Evolutionary conservation across 805 yeast species (phyloP), one percentile per base, ranked within the genome.

Genomic region (Komagataella kurtzmanii): DNA sequence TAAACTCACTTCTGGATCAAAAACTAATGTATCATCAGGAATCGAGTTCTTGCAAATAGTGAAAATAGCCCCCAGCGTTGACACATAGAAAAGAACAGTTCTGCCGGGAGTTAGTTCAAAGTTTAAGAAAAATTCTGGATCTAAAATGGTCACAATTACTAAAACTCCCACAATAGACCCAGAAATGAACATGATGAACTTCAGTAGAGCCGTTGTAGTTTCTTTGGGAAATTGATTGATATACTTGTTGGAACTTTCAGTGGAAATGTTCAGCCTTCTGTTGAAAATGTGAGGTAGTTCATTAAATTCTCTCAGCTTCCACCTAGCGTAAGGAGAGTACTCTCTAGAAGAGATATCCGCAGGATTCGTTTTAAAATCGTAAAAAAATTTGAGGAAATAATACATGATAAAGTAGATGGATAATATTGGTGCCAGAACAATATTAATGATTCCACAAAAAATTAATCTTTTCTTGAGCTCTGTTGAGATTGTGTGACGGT

Each of bases 271-370:
- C 45, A 93, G 67, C 49, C 99, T 72, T 58, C 83, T 81, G 52
- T 81, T 80, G 66, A 93, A 93, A 24, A 91, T 74, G 65, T 93
- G 99, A 47, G 88, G 88, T 7, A 93, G 72, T 62, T 93, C 99
- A 65, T 93, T 93, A 62, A 85, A 88, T 60, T 93, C 99, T 52
- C 99, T 72, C 60, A 93, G 76, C 62, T 84, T 88, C 98, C 98
- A 93, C 59, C 86, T 90, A 0, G 98, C 97, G 66, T 79, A 79
- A 0, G 97, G 97, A 0, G 98, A 88, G 62, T 88, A 93, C 58
- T 89, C 95, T 48, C 99, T 72, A 2, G 89, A 74, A 5, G 88
- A 84, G 51, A 93, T 73, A 8, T 88, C 72, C 1, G 89, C 80
- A 0, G 99, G 99, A 51, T 91, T 85, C 46, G 86, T 79, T 62